A percentile compares a stretch with the other conserved stretches of the same genome.
Evolutionary conservation across 495 filamentous ascomycete species (phyloP).

Genomic region (Aspergillus diversus): DNA sequence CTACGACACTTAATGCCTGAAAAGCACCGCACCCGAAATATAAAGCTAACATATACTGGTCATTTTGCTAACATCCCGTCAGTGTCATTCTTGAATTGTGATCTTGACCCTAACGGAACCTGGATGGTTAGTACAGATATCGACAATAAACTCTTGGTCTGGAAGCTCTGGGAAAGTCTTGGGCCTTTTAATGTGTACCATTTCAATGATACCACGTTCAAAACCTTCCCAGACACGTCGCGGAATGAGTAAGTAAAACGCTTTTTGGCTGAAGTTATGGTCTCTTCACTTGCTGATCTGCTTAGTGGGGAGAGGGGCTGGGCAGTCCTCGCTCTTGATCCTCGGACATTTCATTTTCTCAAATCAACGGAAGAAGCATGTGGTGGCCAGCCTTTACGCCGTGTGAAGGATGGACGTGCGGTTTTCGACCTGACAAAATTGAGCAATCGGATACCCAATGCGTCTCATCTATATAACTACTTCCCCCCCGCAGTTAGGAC

Average conservation of each 20-base stretch:
- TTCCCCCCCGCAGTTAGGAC: slow-evolving; percentile 28
- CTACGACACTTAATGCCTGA: slow-evolving; percentile 37
- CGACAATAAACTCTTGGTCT: slow-evolving; percentile 62
- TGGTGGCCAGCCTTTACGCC: slow-evolving; percentile 41
- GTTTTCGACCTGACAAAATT: slow-evolving; percentile 39
- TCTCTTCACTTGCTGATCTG: slow-evolving; percentile 16
- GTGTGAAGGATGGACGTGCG: slow-evolving; percentile 20
- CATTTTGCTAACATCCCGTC: slow-evolving; percentile 74
- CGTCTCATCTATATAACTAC: slow-evolving; percentile 35
- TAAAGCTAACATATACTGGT: slow-evolving; percentile 46
- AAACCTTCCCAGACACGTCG: slow-evolving; percentile 22
- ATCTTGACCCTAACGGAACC: slow-evolving; percentile 62
- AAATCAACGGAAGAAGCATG: slow-evolving; percentile 43
- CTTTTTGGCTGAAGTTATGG: neutral
- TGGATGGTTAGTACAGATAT: slow-evolving; percentile 81
- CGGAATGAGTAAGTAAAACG: slow-evolving; percentile 27
- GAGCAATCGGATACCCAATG: slow-evolving; percentile 29
- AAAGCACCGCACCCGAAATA: slow-evolving; percentile 42
- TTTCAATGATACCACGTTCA: slow-evolving; percentile 31
- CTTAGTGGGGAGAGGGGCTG: slow-evolving; percentile 43
- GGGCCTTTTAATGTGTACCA: slow-evolving; percentile 34
- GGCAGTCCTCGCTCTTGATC: slow-evolving; percentile 56
- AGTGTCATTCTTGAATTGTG: slow-evolving; percentile 71
- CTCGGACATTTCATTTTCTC: slow-evolving; percentile 45
- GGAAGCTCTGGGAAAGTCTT: slow-evolving; percentile 63